A percentile compares a stretch with the other conserved stretches of the same genome.
phyloP scores from a whole-genome alignment of 2,329 filamentous ascomycete species.

The Colletotrichum siamense region DNA sequence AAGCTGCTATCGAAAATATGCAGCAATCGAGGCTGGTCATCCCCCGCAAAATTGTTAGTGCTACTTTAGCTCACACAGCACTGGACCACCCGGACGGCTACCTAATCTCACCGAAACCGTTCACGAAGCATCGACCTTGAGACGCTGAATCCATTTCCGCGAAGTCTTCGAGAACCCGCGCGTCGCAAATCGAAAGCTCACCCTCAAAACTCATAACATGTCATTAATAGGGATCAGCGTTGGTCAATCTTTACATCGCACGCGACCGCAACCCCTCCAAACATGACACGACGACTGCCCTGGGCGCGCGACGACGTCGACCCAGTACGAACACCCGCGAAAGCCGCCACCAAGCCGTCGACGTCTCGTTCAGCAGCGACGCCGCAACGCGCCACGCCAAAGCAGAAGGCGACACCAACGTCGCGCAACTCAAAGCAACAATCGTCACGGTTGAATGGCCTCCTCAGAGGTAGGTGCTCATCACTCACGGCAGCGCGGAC shows the following conservation, averaged over 20 bases:
- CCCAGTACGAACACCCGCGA: background rate
- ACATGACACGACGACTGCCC: conserved; percentile 58
- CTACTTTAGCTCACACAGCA: background rate
- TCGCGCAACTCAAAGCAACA: background rate
- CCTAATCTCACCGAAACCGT: background rate
- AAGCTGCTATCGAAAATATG: background rate
- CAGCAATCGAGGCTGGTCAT: background rate
- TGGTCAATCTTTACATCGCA: background rate
- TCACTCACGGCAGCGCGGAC: background rate
- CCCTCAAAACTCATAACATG: background rate
- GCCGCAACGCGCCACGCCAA: background rate
- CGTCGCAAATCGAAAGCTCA: background rate
- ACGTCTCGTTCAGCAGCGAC: background rate
- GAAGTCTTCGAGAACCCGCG: background rate
- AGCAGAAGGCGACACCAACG: background rate
- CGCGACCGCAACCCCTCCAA: background rate
- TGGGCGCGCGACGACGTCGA: conserved; percentile 33
- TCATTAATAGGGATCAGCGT: background rate
- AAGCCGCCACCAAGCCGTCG: background rate
- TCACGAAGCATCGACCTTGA: background rate
- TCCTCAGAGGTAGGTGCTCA: background rate
- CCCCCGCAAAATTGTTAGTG: background rate
- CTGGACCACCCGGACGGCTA: background rate
- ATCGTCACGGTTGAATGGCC: background rate
- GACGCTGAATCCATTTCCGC: background rate